Base-by-base conservation (phyloP, 306 rosid genomes). In the Psophocarpus tetragonolobus region DNA sequence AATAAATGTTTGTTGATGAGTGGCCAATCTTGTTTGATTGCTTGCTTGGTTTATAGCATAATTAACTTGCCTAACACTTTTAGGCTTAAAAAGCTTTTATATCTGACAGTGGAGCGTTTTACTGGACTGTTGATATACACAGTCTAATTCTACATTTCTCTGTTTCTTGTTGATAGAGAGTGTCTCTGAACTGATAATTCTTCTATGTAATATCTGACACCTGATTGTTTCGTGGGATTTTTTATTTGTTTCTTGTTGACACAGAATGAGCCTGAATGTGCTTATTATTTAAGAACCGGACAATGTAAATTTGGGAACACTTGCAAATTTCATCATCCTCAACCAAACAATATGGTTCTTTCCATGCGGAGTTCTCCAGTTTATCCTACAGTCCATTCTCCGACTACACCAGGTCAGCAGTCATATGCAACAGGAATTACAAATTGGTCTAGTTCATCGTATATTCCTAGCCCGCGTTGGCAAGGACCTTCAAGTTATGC, bases 271-370 rank as follows among this genome's bases (percentile, higher is more conserved):
- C 62, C 82, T 14, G 93, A 92, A 79, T 94, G 98, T 83, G 83
- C 97, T 29, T 94, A 94, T 88, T 94, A 94, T 89, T 74, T 92
- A 84, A 88, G 98, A 89, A 92, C 97, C 35, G 98, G 98, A 66
- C 95, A 89, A 77, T 94, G 98, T 90, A 92, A 95, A 86, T 95
- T 91, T 71, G 97, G 91, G 72, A 81, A 85, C 87, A 92, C 97
- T 38, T 95, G 98, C 88, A 95, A 95, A 88, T 95, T 86, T 88
- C 97, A 95, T 80, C 98, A 95, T 78, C 98, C 98, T 68, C 97
- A 88, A 82, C 98, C 95, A 60, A 87, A 79, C 64, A 94, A 90
- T 81, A 90, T 92, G 98, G 88, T 94, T 90, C 93, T 94, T 83
- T 85, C 98, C 53, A 78, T 94, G 88, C 82, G 89, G 15, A 88